Percentiles rank a stretch among this genome's conserved stretches.
Conservation (phyloP, 2,329 filamentous ascomycete genomes). For the Podosphaera xanthii region DNA sequence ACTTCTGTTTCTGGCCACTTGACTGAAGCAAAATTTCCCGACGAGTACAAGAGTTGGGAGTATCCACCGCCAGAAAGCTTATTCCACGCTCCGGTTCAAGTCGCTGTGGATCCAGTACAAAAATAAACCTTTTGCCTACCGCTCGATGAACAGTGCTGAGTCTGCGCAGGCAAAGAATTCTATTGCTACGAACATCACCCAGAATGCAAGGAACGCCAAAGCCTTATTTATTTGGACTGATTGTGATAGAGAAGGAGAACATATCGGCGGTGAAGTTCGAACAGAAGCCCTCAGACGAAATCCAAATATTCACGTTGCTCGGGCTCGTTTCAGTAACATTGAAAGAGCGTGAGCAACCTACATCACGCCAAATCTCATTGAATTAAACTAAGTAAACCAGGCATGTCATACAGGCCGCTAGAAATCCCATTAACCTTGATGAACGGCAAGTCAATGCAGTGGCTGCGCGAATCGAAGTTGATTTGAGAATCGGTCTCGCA, state of each 20-base stretch:
- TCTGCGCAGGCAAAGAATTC: conserved; percentile 46
- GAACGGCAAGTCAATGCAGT: conserved; percentile 75
- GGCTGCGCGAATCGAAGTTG: conserved; percentile 69
- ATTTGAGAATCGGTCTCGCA: conserved; percentile 74
- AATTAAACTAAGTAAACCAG: conserved; percentile 21
- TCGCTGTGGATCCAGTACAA: conserved; percentile 39
- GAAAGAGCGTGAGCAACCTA: conserved; percentile 49
- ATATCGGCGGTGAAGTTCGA: conserved; percentile 82
- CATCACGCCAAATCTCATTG: background rate
- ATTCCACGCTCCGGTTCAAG: conserved; percentile 59
- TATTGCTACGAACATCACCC: conserved; percentile 67
- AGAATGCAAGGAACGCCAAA: conserved; percentile 48
- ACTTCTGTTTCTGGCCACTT: conserved; percentile 83
- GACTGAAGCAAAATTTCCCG: conserved; percentile 53
- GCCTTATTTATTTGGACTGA: conserved; percentile 94
- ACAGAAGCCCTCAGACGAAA: conserved; percentile 59
- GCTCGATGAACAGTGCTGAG: conserved; percentile 2
- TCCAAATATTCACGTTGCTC: conserved; percentile 49
- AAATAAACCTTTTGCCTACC: conserved; percentile 3
- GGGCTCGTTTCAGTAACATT: conserved; percentile 88
- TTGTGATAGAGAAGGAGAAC: conserved; percentile 91
- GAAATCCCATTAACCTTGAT: conserved; percentile 54
- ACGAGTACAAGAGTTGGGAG: conserved; percentile 55
- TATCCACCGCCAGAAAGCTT: conserved; percentile 57
- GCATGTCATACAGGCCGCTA: conserved; percentile 69